Evolutionary conservation across 2,329 filamentous ascomycete genomes (phyloP).

Genomic region (Botrytis aclada): DNA sequence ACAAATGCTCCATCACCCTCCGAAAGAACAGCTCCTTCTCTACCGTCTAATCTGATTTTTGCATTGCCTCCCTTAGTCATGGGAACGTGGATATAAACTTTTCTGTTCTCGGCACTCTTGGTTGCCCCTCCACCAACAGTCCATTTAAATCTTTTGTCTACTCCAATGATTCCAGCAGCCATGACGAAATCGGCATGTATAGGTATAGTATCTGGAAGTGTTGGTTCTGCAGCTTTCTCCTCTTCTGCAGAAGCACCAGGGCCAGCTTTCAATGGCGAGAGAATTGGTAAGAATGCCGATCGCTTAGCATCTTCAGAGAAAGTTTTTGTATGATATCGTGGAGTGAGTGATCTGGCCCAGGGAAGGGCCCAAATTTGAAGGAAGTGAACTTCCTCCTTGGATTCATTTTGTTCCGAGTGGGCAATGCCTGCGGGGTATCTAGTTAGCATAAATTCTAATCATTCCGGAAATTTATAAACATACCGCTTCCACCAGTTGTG

Average conservation of each 20-base stretch:
- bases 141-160: slow-evolving; percentile 66
- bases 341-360: slow-evolving; percentile 68
- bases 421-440: slow-evolving; percentile 53
- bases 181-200: slow-evolving; percentile 83
- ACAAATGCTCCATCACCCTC: slow-evolving; percentile 85
- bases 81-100: slow-evolving; percentile 77
- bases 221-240: slow-evolving; percentile 62
- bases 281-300: slow-evolving; percentile 67
- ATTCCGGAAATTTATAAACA: slow-evolving; percentile 20
- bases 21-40: slow-evolving; percentile 62
- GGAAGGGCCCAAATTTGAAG: slow-evolving; percentile 86
- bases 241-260: slow-evolving; percentile 57
- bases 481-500: slow-evolving; percentile 78
- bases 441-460: slow-evolving; percentile 23
- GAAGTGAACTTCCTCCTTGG: slow-evolving; percentile 71
- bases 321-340: slow-evolving; percentile 71
- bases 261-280: slow-evolving; percentile 71
- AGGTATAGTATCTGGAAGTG: slow-evolving; percentile 66
- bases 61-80: slow-evolving; percentile 75
- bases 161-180: slow-evolving; percentile 70
- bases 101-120: slow-evolving; percentile 55
- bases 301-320: slow-evolving; percentile 73
- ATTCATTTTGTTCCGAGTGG: slow-evolving; percentile 80
- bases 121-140: slow-evolving; percentile 58
- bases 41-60: slow-evolving; percentile 64